Conservation (phyloP, 352 stramenopile species). For the Phytophthora sp. region DNA sequence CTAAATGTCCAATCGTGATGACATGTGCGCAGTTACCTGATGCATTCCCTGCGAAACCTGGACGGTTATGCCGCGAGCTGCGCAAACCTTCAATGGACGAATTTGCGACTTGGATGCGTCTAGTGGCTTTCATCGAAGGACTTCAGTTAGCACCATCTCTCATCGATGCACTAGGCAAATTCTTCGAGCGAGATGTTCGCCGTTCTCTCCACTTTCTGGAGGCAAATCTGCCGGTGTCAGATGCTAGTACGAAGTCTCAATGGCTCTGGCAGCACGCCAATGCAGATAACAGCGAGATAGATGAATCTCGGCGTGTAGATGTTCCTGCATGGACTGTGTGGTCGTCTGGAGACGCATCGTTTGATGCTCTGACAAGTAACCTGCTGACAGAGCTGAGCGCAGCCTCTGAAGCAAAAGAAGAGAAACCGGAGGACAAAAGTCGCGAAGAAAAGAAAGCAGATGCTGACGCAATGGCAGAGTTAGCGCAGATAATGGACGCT, state of each 20-base stretch:
- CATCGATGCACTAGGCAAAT: conserved; percentile 45
- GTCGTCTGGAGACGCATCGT: conserved; percentile 39
- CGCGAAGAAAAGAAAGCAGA: conserved; percentile 46
- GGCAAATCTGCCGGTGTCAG: conserved; percentile 35
- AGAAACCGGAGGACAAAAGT: conserved; percentile 42
- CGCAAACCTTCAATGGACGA: conserved; percentile 54
- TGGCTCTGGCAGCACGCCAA: conserved; percentile 35
- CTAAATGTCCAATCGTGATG: conserved; percentile 82
- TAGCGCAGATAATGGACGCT: conserved; percentile 57
- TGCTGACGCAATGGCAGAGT: conserved; percentile 41
- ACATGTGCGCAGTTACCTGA: conserved; percentile 71
- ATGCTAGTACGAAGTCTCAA: conserved; percentile 17
- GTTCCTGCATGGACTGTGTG: conserved; percentile 62
- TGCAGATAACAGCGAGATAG: conserved; percentile 3
- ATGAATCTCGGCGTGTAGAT: conserved; percentile 3
- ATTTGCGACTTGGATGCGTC: conserved; percentile 69
- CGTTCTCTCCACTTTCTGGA: conserved; percentile 79
- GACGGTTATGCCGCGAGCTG: conserved; percentile 46
- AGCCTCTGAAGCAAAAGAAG: conserved; percentile 10
- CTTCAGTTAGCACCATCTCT: conserved; percentile 46
- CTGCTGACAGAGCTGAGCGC: conserved; percentile 48
- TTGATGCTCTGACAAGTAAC: conserved; percentile 71
- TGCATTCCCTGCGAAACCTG: conserved; percentile 58
- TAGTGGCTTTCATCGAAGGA: conserved; percentile 65
- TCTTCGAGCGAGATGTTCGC: conserved; percentile 73